These are phyloP conservation scores for Hordeum vulgare DNA, from an alignment of 176 grass and related monocot genomes.

Conservation along the genomic window DNA sequence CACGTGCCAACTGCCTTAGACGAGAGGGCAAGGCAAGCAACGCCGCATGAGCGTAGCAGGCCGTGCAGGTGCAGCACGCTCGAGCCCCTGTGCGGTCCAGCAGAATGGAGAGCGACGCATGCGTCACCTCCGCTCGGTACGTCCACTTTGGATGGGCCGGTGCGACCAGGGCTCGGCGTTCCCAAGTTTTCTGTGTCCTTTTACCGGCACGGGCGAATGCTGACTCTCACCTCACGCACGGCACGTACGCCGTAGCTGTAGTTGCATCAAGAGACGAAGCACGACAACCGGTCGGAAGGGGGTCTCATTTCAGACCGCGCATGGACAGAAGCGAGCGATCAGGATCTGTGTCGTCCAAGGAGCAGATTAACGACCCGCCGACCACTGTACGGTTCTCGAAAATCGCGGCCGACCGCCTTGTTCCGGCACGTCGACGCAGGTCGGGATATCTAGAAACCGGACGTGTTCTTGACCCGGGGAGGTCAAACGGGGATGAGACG, in stretches of 20 bases:
- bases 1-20: constrained; percentile 1
- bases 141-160: background rate
- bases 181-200: background rate
- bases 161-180: background rate
- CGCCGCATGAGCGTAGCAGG: background rate
- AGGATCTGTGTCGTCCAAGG: too few species aligned
- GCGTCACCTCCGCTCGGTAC: background rate
- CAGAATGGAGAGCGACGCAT: background rate
- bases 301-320: background rate
- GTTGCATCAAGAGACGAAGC: too few species aligned
- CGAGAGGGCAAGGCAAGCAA: constrained; percentile 8
- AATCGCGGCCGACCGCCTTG: background rate
- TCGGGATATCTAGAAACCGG: background rate
- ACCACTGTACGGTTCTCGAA: background rate
- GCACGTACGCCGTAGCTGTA: background rate
- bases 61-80: background rate
- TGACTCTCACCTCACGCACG: background rate
- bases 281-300: background rate
- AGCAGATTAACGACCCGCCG: too few species aligned
- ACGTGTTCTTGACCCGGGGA: too few species aligned
- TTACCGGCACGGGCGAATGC: background rate
- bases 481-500: too few species aligned
- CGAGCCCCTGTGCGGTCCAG: background rate
- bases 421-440: background rate
- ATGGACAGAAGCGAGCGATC: too few species aligned